Percentiles rank a stretch among this genome's conserved stretches.
Evolutionary conservation across 2,329 filamentous ascomycete species (phyloP).

Genomic region (Fusarium sp.): DNA sequence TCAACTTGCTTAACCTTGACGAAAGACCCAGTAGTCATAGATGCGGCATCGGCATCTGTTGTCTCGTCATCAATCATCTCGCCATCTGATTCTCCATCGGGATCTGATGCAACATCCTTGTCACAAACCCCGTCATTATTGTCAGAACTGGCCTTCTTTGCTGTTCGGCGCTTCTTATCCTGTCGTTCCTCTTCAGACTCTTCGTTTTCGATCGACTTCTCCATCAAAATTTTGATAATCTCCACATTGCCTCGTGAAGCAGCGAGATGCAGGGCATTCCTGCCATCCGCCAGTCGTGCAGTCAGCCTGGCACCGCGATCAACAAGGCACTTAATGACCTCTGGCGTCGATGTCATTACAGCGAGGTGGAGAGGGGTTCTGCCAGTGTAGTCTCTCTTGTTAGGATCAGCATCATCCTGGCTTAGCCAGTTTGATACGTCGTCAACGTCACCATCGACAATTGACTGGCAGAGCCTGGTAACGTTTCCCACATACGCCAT

Average conservation of each 20-base stretch:
- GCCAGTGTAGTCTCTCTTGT: constrained; percentile 80
- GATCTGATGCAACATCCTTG: constrained; percentile 10
- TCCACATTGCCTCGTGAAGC: constrained; percentile 73
- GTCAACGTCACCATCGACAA: constrained; percentile 77
- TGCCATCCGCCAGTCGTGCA: constrained; percentile 79
- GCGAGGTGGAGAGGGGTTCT: constrained; percentile 83
- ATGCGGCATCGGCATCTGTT: constrained; percentile 54
- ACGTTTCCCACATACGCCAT: constrained; percentile 91
- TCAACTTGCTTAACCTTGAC: constrained; percentile 68
- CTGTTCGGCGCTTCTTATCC: constrained; percentile 57
- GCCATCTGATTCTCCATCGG: constrained; percentile 51
- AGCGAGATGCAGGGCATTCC: constrained; percentile 84
- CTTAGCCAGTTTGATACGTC: constrained; percentile 75
- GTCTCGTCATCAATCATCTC: constrained; percentile 57
- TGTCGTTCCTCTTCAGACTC: constrained; percentile 70
- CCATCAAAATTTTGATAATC: constrained; percentile 77
- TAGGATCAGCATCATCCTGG: constrained; percentile 74
- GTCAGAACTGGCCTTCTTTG: constrained; percentile 25
- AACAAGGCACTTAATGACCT: constrained; percentile 76
- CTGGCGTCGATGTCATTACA: constrained; percentile 71
- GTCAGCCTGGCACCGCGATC: constrained; percentile 77
- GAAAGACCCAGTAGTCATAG: constrained; percentile 75
- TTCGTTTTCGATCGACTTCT: constrained; percentile 79
- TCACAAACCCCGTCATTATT: background rate
- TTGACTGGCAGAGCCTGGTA: constrained; percentile 79